Percentiles rank a stretch among this genome's conserved stretches.
phyloP scores from a whole-genome alignment of 352 stramenopile genomes.

The Elongisporangium prolatum region DNA sequence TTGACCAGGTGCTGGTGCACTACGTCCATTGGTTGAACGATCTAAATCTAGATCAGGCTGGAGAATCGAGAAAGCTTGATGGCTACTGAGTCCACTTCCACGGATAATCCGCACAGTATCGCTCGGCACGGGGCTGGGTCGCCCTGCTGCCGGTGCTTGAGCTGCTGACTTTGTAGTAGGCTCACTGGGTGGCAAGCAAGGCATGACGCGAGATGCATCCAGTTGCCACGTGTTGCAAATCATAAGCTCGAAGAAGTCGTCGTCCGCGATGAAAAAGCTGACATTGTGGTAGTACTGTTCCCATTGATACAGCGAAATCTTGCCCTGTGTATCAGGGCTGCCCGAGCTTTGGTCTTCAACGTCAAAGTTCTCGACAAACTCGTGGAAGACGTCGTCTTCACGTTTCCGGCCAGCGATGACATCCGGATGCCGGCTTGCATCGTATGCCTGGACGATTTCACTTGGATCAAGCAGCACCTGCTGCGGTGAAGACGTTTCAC shows the following conservation, averaged over 20 bases:
- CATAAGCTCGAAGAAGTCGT: constrained; percentile 90
- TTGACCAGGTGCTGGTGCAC: not conserved
- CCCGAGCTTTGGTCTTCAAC: constrained; percentile 21
- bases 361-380: constrained; percentile 78
- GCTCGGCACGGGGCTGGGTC: not conserved
- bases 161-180: not conserved
- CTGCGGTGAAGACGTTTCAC: not conserved
- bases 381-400: constrained; percentile 61
- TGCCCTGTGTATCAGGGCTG: constrained; percentile 9
- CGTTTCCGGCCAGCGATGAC: constrained; percentile 54
- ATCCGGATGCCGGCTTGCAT: constrained; percentile 66
- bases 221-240: constrained; percentile 86
- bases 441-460: constrained; percentile 64
- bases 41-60: constrained; percentile 37
- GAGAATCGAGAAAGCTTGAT: constrained; percentile 54
- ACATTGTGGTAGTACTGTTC: constrained; percentile 89
- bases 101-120: constrained; percentile 10
- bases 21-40: constrained; percentile 15
- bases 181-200: not conserved
- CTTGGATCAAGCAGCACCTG: constrained; percentile 35
- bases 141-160: not conserved
- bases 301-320: constrained; percentile 47
- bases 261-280: constrained; percentile 77
- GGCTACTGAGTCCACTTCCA: constrained; percentile 39
- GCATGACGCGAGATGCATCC: not conserved